Evolutionary conservation across 306 rosid species (phyloP), one percentile per base, ranked within the genome.

Genomic region (Cicer pinnatifidum): DNA sequence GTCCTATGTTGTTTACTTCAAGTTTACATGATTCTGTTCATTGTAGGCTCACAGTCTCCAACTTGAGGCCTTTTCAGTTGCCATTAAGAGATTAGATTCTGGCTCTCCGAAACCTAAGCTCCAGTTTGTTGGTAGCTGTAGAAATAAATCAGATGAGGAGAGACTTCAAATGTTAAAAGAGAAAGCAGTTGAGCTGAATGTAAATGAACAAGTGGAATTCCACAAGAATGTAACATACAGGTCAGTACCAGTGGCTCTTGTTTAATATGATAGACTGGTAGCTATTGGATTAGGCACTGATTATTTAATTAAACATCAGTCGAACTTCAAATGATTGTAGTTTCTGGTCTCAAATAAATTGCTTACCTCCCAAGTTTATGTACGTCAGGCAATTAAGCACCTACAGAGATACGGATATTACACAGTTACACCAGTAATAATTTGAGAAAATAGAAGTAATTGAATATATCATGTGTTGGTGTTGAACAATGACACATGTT

Each of bases 61-160:
- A 82, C 97, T 93, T 71, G 98, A 94, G 86, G 95, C 97, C 8
- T 91, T 94, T 82, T 84, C 98, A 38, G 78, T 76, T 73, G 98
- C 92, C 43, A 59, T 88, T 69, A 84, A 86, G 52, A 91, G 81
- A 66, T 81, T 93, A 67, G 91, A 85, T 68, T 78, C 83, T 52
- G 70, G 69, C 75, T 66, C 82, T 56, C 78, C 84, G 7, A 89
- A 89, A 76, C 97, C 98, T 17, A 93, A 84, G 84, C 93, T 93
- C 51, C 95, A 85, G 75, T 81, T 89, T 83, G 98, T 94, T 19
- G 98, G 98, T 44, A 94, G 98, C 83, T 94, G 97, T 85, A 88
- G 96, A 76, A 94, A 89, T 81, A 85, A 81, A 39, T 73, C 89
- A 45, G 97, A 94, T 28, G 98, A 94, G 72, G 95, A 84, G 80